Percentiles rank a stretch among this genome's conserved stretches.
These are phyloP conservation scores for Echium plantagineum DNA, from an alignment of 257 asterid species.

Conservation along the genomic window DNA sequence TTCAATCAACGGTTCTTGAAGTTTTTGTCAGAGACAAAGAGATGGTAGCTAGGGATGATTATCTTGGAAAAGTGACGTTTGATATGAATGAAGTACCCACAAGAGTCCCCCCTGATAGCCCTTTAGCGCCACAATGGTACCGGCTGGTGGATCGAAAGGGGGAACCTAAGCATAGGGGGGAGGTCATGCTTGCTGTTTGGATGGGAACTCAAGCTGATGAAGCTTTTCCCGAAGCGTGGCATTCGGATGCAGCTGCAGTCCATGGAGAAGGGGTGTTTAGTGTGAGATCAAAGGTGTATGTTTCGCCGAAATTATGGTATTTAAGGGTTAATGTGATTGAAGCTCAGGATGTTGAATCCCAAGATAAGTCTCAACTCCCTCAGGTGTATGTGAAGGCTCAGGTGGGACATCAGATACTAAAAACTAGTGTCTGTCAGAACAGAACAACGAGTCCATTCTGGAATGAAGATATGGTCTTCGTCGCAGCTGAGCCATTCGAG, in stretches of 20 bases:
- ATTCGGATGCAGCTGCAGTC: constrained; percentile 12
- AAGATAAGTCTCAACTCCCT: constrained; percentile 9
- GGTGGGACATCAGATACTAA: constrained; percentile 10
- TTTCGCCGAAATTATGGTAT: constrained; percentile 12
- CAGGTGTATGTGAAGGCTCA: constrained; percentile 12
- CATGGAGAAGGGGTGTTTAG: constrained; percentile 14
- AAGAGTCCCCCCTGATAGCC: constrained; percentile 14
- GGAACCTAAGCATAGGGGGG: constrained; percentile 9
- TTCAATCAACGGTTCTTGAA: constrained; percentile 11
- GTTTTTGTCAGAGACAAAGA: constrained; percentile 11
- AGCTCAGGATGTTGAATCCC: constrained; percentile 7
- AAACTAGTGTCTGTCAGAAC: constrained; percentile 4
- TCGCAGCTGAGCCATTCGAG: constrained; percentile 11
- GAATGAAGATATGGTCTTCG: constrained; percentile 11
- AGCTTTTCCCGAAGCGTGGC: constrained; percentile 14
- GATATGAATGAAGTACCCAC: constrained; percentile 11
- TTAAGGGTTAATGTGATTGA: constrained; percentile 10
- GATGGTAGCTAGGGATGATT: constrained; percentile 8
- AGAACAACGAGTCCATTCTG: constrained; percentile 10
- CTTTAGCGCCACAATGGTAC: constrained; percentile 13
- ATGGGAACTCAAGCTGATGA: constrained; percentile 15
- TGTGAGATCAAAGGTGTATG: constrained; percentile 11
- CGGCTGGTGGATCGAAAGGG: constrained; percentile 4
- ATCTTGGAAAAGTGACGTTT: constrained; percentile 7
- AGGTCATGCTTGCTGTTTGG: constrained; percentile 13